Evolutionary conservation across 768 basidiomycete genomes (phyloP).

Genomic region (Pisolithus tinctorius): DNA sequence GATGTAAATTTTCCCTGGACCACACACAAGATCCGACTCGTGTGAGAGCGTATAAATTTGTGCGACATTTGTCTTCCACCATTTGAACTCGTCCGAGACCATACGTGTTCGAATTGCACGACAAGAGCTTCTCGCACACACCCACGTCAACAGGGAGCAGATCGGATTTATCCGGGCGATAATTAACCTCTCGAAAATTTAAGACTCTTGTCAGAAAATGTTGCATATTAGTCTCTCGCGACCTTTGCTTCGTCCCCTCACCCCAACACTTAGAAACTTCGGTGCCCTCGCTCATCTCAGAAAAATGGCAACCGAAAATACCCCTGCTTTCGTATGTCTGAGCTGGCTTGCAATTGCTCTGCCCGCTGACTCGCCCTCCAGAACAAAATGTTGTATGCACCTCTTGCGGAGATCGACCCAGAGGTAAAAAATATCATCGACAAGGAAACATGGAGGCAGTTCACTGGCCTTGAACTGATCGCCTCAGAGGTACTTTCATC

Average conservation of each 20-base stretch:
- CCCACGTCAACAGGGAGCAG: background rate
- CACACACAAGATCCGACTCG: no score
- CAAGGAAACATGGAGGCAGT: constrained; percentile 98
- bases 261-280: constrained; percentile 16
- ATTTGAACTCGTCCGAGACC: no score
- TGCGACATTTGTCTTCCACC: no score
- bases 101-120: background rate
- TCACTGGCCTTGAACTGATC: constrained; percentile 95
- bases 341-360: background rate
- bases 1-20: no score
- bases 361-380: constrained; percentile 24
- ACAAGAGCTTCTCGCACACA: background rate
- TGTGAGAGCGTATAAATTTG: background rate
- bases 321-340: constrained; percentile 55
- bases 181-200: constrained; percentile 9
- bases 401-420: constrained; percentile 88
- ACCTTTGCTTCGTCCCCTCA: constrained; percentile 21
- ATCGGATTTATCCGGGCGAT: constrained; percentile 20
- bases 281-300: constrained; percentile 19
- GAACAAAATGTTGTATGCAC: constrained; percentile 90
- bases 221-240: constrained; percentile 17
- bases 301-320: constrained; percentile 55
- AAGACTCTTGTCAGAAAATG: constrained; percentile 20
- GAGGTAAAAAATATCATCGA: constrained; percentile 97
- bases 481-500: constrained; percentile 78